Evolutionary conservation across 495 filamentous ascomycete species (phyloP).

Genomic region (Mycothermus thermophilus): DNA sequence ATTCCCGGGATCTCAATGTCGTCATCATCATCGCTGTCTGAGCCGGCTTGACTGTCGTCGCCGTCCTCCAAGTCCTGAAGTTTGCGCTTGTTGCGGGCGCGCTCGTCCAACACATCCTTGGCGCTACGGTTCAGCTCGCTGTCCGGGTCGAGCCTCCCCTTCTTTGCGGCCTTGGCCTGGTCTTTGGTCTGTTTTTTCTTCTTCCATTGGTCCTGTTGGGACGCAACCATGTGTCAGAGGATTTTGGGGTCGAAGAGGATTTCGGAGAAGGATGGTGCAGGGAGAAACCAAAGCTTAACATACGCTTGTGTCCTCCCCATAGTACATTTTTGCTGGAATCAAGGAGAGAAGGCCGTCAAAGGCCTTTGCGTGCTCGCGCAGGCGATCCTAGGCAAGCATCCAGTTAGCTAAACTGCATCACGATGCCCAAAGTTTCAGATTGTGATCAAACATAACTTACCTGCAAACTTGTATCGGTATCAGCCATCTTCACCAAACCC

Average conservation of each 20-base stretch:
- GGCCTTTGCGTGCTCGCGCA: slow-evolving; percentile 70
- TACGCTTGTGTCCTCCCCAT: slow-evolving; percentile 75
- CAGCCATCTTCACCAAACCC: too few relatives aligned
- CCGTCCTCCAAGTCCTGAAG: slow-evolving; percentile 20
- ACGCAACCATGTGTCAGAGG: too few relatives aligned
- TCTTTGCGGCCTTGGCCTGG: slow-evolving; percentile 58
- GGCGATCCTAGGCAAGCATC: slow-evolving; percentile 49
- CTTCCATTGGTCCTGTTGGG: slow-evolving; percentile 63
- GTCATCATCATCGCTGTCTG: slow-evolving; percentile 21
- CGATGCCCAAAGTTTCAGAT: background rate
- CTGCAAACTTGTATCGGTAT: too few relatives aligned
- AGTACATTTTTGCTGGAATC: slow-evolving; percentile 87
- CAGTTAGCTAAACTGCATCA: slow-evolving; percentile 2
- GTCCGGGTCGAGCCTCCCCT: slow-evolving; percentile 77
- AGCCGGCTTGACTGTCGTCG: slow-evolving; percentile 16
- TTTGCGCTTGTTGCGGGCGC: slow-evolving; percentile 55
- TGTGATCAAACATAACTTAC: too few relatives aligned
- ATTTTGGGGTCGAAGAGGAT: too few relatives aligned
- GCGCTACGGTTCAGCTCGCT: slow-evolving; percentile 53
- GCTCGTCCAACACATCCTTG: slow-evolving; percentile 76
- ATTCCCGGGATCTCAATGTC: slow-evolving; percentile 29
- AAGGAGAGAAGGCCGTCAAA: slow-evolving; percentile 86
- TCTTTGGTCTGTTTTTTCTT: slow-evolving; percentile 81
- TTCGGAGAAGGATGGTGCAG: too few relatives aligned
- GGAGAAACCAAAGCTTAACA: slow-evolving; percentile 27